Base-by-base conservation (phyloP, 139 green algal genomes). In the Nannochloris sp. region DNA sequence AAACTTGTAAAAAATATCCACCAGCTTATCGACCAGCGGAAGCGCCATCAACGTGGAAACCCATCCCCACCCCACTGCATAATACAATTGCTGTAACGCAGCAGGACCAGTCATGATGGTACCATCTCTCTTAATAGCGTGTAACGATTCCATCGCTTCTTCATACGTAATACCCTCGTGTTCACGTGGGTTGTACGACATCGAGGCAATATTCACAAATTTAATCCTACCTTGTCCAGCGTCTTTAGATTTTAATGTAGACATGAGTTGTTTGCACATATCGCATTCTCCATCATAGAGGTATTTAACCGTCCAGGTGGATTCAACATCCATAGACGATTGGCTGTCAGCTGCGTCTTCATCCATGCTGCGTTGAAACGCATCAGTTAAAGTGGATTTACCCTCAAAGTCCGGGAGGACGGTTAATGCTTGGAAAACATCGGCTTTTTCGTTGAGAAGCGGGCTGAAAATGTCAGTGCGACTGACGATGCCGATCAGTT, bases 61-160 rank as follows among this genome's bases (percentile, higher is more conserved):
- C 86, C 86, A 92, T 34, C 86, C 86, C 61, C 87, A 70, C 14
- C 82, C 86, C 36, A 90, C 83, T 2, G 68, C 61, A 38, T 58
- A 39, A 60, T 86, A 91, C 61, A 91, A 66, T 7, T 54, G 24
- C n/a, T 74, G 72, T 30, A 91, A 69, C 2, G 83, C 85, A 25
- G 83, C 78, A 14, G 79, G 82, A 55, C 85, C 85, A 24, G 54
- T 73, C 1, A 73, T 48, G 25, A 78, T 65, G 32, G 69, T 74
- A 32, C 81, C 81, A 64, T 87, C 76, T 23, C 71, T 69, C 23
- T 68, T 56, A 61, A 91, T 87, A 9, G 79, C 81, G 48, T 91
- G 85, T 54, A 91, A 89, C 19, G 81, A 90, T 53, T 81, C 71
- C 83, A 90, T 90, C 1, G 82, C 85, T 53, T 89, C 81, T 45